Percentiles rank a stretch among this genome's conserved stretches.
These are phyloP conservation scores for Pseudogymnoascus sp. DNA, from an alignment of 2,329 filamentous ascomycete genomes.

Conservation along the genomic window DNA sequence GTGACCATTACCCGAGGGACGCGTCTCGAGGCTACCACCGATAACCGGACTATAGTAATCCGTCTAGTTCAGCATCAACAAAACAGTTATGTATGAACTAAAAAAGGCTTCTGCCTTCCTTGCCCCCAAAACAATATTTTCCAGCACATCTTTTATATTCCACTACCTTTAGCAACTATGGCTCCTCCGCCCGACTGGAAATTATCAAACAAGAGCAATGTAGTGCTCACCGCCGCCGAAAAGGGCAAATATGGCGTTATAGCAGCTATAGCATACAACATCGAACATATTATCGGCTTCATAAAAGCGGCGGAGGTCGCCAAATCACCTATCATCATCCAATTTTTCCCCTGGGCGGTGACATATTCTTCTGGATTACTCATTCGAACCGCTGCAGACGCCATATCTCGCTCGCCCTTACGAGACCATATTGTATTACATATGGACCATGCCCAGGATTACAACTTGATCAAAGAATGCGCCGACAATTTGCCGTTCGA, in stretches of 20 bases:
- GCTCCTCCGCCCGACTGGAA: constrained; percentile 8
- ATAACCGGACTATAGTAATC: not conserved
- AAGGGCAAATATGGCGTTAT: constrained; percentile 47
- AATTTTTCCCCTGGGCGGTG: constrained; percentile 64
- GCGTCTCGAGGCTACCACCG: not conserved
- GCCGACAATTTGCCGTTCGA: constrained; percentile 53
- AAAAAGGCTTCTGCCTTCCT: not conserved
- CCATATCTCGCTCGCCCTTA: constrained; percentile 9
- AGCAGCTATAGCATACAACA: constrained; percentile 52
- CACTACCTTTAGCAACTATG: not conserved
- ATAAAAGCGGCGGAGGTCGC: constrained; percentile 60
- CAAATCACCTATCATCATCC: constrained; percentile 57
- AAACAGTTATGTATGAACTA: not conserved
- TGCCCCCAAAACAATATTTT: not conserved
- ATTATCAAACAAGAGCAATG: constrained; percentile 19
- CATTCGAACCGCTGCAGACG: constrained; percentile 41
- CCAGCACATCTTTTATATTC: not conserved
- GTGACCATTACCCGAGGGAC: not conserved
- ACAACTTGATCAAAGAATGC: constrained; percentile 48
- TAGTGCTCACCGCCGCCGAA: constrained; percentile 48
- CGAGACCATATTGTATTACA: constrained; percentile 36
- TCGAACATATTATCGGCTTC: constrained; percentile 62
- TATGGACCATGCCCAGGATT: constrained; percentile 58
- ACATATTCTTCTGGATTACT: constrained; percentile 49
- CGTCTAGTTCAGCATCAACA: not conserved